Evolutionary conservation across 768 basidiomycete species (phyloP).

Genomic region (Suillus bovinus): DNA sequence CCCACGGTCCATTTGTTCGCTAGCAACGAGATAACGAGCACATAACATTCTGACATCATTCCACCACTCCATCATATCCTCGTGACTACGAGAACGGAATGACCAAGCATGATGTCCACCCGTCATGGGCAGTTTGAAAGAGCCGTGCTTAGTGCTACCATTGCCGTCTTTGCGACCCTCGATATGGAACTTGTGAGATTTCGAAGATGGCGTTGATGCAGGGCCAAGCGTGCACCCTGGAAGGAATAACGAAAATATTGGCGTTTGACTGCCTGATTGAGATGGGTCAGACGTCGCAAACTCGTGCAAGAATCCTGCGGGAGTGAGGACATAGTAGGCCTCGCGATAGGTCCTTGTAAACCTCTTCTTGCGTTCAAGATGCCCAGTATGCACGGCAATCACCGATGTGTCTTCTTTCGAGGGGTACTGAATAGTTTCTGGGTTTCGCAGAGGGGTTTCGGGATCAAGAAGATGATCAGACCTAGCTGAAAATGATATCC

Average conservation of each 20-base stretch:
- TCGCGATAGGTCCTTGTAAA: slow-evolving; percentile 88
- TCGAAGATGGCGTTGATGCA: slow-evolving; percentile 64
- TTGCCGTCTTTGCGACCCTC: slow-evolving; percentile 86
- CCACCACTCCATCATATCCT: slow-evolving; percentile 99
- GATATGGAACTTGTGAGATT: slow-evolving; percentile 95
- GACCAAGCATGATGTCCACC: slow-evolving; percentile 72
- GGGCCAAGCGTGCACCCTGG: slow-evolving; percentile 96
- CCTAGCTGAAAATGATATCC: slow-evolving; percentile 93
- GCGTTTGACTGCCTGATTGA: slow-evolving; percentile 47
- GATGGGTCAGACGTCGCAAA: slow-evolving; percentile 77
- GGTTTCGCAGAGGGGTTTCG: slow-evolving; percentile 89
- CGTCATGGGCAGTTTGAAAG: slow-evolving; percentile 41
- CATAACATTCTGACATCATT: slow-evolving; percentile 95
- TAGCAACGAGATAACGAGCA: slow-evolving; percentile 90
- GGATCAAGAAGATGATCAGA: slow-evolving; percentile 96
- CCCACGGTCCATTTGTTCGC: slow-evolving; percentile 88
- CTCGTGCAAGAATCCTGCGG: slow-evolving; percentile 96
- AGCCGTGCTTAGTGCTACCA: slow-evolving; percentile 63
- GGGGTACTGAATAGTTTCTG: slow-evolving; percentile 78
- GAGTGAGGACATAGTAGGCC: slow-evolving; percentile 88
- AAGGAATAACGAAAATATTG: slow-evolving; percentile 86
- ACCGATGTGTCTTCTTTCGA: slow-evolving; percentile 89
- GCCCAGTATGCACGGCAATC: slow-evolving; percentile 82
- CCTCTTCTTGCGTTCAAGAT: slow-evolving; percentile 93
- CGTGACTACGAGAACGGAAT: slow-evolving; percentile 85